Base-by-base conservation (phyloP, 2,329 filamentous ascomycete genomes). In the Colletotrichum limetticola region DNA sequence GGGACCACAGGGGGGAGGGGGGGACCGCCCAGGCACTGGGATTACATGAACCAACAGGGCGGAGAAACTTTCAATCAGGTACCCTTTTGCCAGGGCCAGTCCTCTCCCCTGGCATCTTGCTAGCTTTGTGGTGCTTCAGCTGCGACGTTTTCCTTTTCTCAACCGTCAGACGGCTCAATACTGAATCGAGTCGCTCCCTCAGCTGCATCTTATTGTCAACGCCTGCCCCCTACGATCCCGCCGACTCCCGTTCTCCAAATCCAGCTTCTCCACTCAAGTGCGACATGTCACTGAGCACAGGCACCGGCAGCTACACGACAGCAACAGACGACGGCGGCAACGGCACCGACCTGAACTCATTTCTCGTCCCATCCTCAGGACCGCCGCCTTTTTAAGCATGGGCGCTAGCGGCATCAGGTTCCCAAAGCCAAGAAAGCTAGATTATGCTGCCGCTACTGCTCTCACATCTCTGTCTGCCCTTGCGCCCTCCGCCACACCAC, bases 291-390 rank as follows among this genome's bases (percentile, higher is more conserved):
- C 32, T 28, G 49, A 70, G 26, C 52, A 56, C 55, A 60, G 59
- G 26, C 24, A 62, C 59, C 19, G 46, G 59, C 14, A 49, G 26
- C 24, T 30, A 12, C 26, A 12, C 35, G 2, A 30, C 19, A 49
- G 59, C 28, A 52, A 62, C 58, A 22, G 42, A 30, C 63, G 65
- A 60, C 42, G 63, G 64, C 49, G 46, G 35, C 63, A 58, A 24
- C 57, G 37, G 35, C 37, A 49, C 59, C 24, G 52, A 46, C 70
- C 49, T 65, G 52, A 68, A 30, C 70, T 72, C 70, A 70, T 72
- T 72, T 72, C 66, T 72, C 70, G 55, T 72, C 70, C 70, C 59
- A 69, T 72, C 70, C 53, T 42, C 68, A 69, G 55, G 70, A 70
- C 66, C 46, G 46, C 46, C 53, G 59, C 60, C 32, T 58, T 70